phyloP scores from a whole-genome alignment of 1,139 yeast genomes.

The Blastobotrys capitulatus region DNA sequence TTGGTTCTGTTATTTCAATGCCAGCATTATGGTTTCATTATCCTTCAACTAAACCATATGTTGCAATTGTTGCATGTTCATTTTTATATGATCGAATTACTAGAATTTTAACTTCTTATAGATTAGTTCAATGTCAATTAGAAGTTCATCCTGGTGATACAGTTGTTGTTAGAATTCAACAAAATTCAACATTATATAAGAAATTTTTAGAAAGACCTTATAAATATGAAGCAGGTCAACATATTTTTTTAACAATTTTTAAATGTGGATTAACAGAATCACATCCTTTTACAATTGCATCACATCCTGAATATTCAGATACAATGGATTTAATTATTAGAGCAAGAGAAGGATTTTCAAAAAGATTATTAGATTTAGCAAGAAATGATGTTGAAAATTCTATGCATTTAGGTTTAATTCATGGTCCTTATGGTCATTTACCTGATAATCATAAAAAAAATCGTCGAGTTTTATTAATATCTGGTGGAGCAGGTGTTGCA shows the following conservation, averaged over 20 bases:
- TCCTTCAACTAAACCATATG: slow-evolving; percentile 24
- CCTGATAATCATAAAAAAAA: not conserved
- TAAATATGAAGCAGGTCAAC: slow-evolving; percentile 27
- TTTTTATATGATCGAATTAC: slow-evolving; percentile 24
- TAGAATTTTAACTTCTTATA: slow-evolving; percentile 17
- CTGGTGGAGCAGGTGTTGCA: slow-evolving; percentile 31
- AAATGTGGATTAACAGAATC: slow-evolving; percentile 20
- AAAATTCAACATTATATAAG: slow-evolving; percentile 6
- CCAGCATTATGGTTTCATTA: slow-evolving; percentile 26
- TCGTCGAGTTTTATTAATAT: slow-evolving; percentile 21
- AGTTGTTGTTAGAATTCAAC: slow-evolving; percentile 22
- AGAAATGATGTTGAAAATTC: not conserved
- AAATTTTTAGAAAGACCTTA: slow-evolving; percentile 19
- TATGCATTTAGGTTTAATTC: slow-evolving; percentile 22
- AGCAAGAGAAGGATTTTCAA: slow-evolving; percentile 27
- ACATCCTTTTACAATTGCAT: slow-evolving; percentile 21
- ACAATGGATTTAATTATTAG: slow-evolving; percentile 25
- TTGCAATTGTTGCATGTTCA: slow-evolving; percentile 20
- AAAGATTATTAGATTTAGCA: slow-evolving; percentile 15
- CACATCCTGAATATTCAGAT: slow-evolving; percentile 18
- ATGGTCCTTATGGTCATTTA: slow-evolving; percentile 27
- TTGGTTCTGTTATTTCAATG: slow-evolving; percentile 22
- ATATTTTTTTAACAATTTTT: slow-evolving; percentile 23
- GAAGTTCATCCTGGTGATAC: slow-evolving; percentile 24
- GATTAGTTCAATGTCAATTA: slow-evolving; percentile 20